Percentiles rank a stretch among this genome's conserved stretches.
Conservation (phyloP, 139 green algal species). For the Auxenochlorella protothecoides region DNA sequence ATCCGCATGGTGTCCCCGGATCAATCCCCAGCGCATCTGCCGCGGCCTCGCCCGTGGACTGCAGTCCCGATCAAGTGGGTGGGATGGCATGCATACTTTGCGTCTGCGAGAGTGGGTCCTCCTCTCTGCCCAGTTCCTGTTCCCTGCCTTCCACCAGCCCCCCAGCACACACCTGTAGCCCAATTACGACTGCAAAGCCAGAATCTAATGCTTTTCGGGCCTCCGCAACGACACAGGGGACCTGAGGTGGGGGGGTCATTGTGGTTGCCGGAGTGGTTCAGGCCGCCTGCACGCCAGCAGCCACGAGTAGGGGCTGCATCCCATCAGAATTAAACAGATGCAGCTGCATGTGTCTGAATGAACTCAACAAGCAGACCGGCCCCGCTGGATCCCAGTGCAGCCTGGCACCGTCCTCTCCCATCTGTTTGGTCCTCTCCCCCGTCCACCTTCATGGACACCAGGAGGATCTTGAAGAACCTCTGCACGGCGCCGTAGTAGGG, state of each 20-base stretch:
- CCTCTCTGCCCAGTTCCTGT: conserved; percentile 29
- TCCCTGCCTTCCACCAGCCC: neutral
- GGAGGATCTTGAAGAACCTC: conserved; percentile 92
- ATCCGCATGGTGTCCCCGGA: conserved; percentile 41
- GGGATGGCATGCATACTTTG: too few species aligned
- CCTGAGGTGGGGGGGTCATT: too few species aligned
- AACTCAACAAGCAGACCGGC: too few species aligned
- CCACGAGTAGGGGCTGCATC: neutral
- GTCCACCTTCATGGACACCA: conserved; percentile 63
- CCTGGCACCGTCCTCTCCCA: too few species aligned
- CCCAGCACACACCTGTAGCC: conserved; percentile 39
- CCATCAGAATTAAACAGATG: neutral
- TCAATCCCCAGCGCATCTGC: conserved; percentile 33
- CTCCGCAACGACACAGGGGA: conserved; percentile 41
- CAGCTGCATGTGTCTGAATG: too few species aligned
- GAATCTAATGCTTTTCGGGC: conserved; percentile 41
- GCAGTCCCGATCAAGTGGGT: conserved; percentile 24
- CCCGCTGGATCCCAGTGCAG: too few species aligned
- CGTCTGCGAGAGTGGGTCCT: conserved; percentile 9
- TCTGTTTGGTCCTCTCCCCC: neutral
- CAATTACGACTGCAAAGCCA: conserved; percentile 64
- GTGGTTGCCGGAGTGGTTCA: too few species aligned
- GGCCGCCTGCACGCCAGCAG: conserved; percentile 32
- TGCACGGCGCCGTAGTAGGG: conserved; percentile 68
- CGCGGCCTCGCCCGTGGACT: conserved; percentile 47